phyloP scores from a whole-genome alignment of 148 eudicot genomes.

The Fagopyrum homotropicum region DNA sequence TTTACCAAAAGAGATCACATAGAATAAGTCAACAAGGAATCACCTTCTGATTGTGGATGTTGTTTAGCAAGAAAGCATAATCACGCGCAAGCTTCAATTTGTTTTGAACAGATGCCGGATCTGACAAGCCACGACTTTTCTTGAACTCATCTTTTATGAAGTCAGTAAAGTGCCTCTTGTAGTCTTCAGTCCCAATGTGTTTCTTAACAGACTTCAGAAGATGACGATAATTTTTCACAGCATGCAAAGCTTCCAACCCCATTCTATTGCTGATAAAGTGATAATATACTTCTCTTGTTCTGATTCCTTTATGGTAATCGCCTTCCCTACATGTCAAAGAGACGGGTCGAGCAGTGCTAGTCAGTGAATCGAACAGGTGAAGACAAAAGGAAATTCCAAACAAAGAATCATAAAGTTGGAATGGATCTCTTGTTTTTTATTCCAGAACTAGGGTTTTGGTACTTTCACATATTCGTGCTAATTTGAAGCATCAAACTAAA shows the following conservation, averaged over 20 bases:
- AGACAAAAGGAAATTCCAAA: neutral
- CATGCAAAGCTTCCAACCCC: constrained; percentile 54
- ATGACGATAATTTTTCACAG: constrained; percentile 49
- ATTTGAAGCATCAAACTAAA: neutral
- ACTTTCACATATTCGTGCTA: neutral
- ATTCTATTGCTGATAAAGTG: constrained; percentile 20
- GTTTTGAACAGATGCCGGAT: constrained; percentile 35
- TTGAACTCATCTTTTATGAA: constrained; percentile 57
- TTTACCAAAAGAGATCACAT: neutral
- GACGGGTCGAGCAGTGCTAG: neutral
- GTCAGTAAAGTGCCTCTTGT: constrained; percentile 55
- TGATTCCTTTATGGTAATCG: neutral
- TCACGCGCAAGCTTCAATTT: constrained; percentile 66
- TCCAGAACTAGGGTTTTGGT: neutral
- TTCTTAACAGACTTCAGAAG: constrained; percentile 71
- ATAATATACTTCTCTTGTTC: neutral
- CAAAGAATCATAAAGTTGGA: neutral
- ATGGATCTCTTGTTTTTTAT: neutral
- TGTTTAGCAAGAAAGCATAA: constrained; percentile 62
- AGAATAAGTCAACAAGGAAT: neutral
- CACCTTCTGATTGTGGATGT: constrained; percentile 87
- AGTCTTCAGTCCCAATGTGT: constrained; percentile 60
- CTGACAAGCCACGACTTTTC: constrained; percentile 28
- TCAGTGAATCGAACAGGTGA: neutral
- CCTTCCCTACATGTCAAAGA: neutral